Percentiles rank a stretch among this genome's conserved stretches.
These are phyloP conservation scores for Alternaria arbusti DNA, from an alignment of 2,329 filamentous ascomycete species.

Conservation along the genomic window DNA sequence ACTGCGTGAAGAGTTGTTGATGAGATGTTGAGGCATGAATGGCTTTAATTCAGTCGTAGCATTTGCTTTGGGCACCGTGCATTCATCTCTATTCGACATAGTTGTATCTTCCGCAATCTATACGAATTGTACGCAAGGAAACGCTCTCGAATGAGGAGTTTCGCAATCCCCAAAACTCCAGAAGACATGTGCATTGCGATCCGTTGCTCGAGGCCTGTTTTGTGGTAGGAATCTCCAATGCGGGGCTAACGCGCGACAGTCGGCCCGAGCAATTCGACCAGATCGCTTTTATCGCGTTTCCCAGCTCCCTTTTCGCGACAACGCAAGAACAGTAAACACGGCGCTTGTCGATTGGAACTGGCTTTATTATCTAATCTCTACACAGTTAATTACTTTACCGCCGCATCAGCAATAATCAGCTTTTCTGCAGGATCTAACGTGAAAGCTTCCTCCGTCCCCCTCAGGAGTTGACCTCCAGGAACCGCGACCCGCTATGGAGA, in stretches of 20 bases:
- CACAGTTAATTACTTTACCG: neutral
- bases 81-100: neutral
- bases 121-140: neutral
- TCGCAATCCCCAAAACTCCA: neutral
- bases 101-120: neutral
- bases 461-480: neutral
- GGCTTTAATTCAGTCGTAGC: neutral
- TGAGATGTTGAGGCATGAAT: neutral
- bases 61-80: neutral
- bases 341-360: neutral
- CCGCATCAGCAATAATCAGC: neutral
- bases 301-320: neutral
- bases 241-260: neutral
- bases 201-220: neutral
- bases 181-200: neutral
- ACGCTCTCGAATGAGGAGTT: neutral
- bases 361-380: neutral
- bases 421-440: neutral
- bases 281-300: neutral
- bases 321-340: neutral
- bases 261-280: neutral
- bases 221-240: neutral
- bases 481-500: neutral
- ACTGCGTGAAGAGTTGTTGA: conserved; percentile 46
- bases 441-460: neutral